Percentiles rank a stretch among this genome's conserved stretches.
phyloP scores from a whole-genome alignment of 2,329 filamentous ascomycete species.

The Ophioceras dolichostomum region DNA sequence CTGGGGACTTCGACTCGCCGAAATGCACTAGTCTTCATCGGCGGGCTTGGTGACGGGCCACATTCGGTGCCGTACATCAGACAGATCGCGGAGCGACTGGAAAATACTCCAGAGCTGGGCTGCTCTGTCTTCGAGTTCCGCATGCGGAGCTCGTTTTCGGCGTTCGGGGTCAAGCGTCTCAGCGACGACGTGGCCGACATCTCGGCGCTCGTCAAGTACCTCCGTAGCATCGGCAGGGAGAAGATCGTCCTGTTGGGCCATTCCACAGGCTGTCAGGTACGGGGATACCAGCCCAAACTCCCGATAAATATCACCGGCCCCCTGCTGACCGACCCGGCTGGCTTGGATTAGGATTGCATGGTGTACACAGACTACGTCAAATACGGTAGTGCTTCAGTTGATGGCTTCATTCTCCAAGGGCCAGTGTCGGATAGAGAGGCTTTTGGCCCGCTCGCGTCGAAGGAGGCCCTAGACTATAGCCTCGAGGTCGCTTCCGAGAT shows the following conservation, averaged over 20 bases:
- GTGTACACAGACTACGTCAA: slow-evolving; percentile 35
- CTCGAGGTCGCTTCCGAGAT: slow-evolving; percentile 38
- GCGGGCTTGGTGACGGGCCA: slow-evolving; percentile 58
- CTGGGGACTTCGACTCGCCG: slow-evolving; percentile 4
- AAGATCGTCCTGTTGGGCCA: slow-evolving; percentile 45
- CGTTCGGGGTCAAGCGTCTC: slow-evolving; percentile 37
- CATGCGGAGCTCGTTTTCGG: slow-evolving; percentile 39
- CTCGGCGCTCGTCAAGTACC: slow-evolving; percentile 37
- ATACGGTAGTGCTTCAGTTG: slow-evolving; percentile 38
- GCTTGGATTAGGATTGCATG: slow-evolving; percentile 48
- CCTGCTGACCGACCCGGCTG: no score
- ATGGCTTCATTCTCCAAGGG: slow-evolving; percentile 71
- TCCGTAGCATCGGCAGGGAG: slow-evolving; percentile 34
- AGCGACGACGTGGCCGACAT: slow-evolving; percentile 41
- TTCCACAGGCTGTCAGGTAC: slow-evolving; percentile 45
- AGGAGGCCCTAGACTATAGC: slow-evolving; percentile 28
- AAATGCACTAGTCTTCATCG: slow-evolving; percentile 57
- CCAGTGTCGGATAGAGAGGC: slow-evolving; percentile 68
- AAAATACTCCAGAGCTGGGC: slow-evolving; percentile 20
- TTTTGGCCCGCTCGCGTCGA: slow-evolving; percentile 29
- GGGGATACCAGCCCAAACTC: neutral
- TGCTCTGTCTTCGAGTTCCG: slow-evolving; percentile 46
- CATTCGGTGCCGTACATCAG: slow-evolving; percentile 49
- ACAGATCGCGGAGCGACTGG: slow-evolving; percentile 29
- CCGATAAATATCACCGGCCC: no score